Evolutionary conservation across 2,329 filamentous ascomycete genomes (phyloP), one percentile per base, ranked within the genome.

Genomic region (Penicillium sclerotiorum): DNA sequence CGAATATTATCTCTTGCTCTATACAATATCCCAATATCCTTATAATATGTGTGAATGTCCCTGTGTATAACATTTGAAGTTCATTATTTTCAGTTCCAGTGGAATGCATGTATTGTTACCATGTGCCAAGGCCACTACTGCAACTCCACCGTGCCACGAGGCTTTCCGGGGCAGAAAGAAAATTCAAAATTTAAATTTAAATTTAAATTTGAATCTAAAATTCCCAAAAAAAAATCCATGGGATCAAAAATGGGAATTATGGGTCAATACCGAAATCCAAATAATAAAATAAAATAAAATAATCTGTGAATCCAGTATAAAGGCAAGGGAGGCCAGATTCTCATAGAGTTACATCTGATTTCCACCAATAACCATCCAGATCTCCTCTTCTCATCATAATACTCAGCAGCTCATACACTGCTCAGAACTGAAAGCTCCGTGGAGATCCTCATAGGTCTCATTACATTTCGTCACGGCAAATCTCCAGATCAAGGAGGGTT

Each of bases 121-220:
- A 54, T 47, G 41, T 37, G 62, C 60, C 58, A 64, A 64, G 62
- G 45, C 61, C 50, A 45, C 58, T 60, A 56, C 59, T 62, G 60
- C 58, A 54, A 12, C 43, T 49, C 44, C 53, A 47, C 47, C 47
- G 52, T 59, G 61, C 62, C 62, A 65, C 61, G 63, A 65, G 63
- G 63, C 56, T 53, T 54, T 52, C 38, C 30, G 32, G 43, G 43
- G 42, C 30, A 45, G 20, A 28, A 40, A 36, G 15, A 36, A 36
- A 36, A 18, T 18, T 17, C 3, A 20, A 18, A 9, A 9, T 28
- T 7, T 27, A 28, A 28, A 28, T 28, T 28, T 28, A 28, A 28
- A 28, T 9, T 9, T 28, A 28, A 28, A 28, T 7, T 27, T 28
- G 6, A 27, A 27, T 27, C 25, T 6, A 27, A 28, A 28, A 28